Conservation (phyloP, 306 rosid genomes). For the Cicer cuneatum region DNA sequence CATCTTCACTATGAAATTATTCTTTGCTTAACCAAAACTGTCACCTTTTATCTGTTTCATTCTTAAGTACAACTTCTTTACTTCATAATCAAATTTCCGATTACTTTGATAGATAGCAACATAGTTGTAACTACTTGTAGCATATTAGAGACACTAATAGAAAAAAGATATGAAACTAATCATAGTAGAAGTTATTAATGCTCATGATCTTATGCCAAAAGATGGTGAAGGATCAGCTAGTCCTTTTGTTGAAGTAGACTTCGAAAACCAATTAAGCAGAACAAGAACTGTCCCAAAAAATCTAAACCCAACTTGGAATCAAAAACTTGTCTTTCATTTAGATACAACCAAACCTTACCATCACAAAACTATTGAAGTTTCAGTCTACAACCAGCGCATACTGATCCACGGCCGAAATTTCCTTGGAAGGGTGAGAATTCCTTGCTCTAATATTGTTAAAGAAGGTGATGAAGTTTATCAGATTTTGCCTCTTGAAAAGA, state of each 20-base stretch:
- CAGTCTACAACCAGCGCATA: slow-evolving; percentile 58
- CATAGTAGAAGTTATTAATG: slow-evolving; percentile 63
- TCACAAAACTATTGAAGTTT: slow-evolving; percentile 57
- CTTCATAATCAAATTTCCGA: slow-evolving; percentile 58
- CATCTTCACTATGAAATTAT: slow-evolving; percentile 68
- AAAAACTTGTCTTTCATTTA: slow-evolving; percentile 56
- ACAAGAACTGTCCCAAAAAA: slow-evolving; percentile 68
- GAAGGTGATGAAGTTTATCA: slow-evolving; percentile 74
- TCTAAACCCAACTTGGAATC: slow-evolving; percentile 75
- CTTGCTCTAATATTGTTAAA: slow-evolving; percentile 66
- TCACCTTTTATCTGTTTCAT: slow-evolving; percentile 42
- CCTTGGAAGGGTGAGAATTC: slow-evolving; percentile 73
- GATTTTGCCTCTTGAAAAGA: slow-evolving; percentile 60
- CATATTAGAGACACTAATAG: slow-evolving; percentile 23
- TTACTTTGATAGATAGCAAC: slow-evolving; percentile 54
- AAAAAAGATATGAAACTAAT: slow-evolving; percentile 67
- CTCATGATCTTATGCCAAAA: slow-evolving; percentile 76
- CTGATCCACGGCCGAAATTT: slow-evolving; percentile 59
- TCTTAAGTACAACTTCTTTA: slow-evolving; percentile 60
- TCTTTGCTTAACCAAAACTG: slow-evolving; percentile 60
- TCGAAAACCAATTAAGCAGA: slow-evolving; percentile 61
- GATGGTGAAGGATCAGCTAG: slow-evolving; percentile 69
- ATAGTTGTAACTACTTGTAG: slow-evolving; percentile 48
- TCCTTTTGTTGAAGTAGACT: slow-evolving; percentile 71
- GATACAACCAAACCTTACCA: slow-evolving; percentile 54